Evolutionary conservation across 306 rosid species (phyloP).

Genomic region (Inga laurina): DNA sequence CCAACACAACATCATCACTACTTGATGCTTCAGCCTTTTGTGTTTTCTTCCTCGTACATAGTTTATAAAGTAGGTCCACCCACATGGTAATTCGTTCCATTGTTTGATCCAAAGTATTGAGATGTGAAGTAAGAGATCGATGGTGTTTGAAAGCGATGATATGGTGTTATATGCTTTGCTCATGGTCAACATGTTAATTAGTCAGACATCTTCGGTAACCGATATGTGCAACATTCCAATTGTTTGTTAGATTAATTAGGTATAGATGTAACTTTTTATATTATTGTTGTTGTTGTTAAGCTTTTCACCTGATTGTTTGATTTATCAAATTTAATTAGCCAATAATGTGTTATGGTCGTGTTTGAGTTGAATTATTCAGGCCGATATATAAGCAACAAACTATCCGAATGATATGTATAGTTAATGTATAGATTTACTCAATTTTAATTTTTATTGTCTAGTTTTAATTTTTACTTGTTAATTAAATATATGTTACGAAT

Average conservation of each 20-base stretch:
- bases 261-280: neutral
- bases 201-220: neutral
- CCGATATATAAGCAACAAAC: too few relatives aligned
- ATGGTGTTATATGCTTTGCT: conserved; percentile 18
- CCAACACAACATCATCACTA: conserved; percentile 25
- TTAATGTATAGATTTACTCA: too few relatives aligned
- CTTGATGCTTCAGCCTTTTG: conserved; percentile 41
- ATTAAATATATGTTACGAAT: too few relatives aligned
- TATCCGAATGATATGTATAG: too few relatives aligned
- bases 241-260: neutral
- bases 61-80: conserved; percentile 38
- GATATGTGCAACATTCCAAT: neutral
- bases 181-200: conserved; percentile 6
- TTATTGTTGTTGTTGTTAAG: neutral
- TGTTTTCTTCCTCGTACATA: conserved; percentile 46
- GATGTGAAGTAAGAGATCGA: neutral
- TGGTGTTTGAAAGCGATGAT: neutral
- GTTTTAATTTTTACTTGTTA: neutral
- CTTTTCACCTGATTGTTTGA: neutral
- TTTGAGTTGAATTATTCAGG: too few relatives aligned
- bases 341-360: too few relatives aligned
- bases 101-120: conserved; percentile 24
- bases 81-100: conserved; percentile 49
- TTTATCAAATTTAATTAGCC: too few relatives aligned
- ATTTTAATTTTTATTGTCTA: neutral